Evolutionary conservation across 169 alveolate genomes (phyloP).

Genomic region (Cryptosporidium viatorum): DNA sequence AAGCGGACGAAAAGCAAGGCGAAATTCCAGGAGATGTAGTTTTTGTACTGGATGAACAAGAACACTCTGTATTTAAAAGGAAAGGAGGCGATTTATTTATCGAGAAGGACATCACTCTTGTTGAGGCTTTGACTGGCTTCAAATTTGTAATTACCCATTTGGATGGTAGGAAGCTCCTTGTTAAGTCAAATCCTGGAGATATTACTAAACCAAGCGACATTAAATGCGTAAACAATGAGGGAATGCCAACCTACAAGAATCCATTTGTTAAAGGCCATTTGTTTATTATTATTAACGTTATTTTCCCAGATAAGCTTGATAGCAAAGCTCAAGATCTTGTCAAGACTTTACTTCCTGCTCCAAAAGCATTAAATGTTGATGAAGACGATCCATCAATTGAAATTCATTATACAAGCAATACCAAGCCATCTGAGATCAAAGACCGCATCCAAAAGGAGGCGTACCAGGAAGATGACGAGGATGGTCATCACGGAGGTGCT

Average conservation of each 20-base stretch:
- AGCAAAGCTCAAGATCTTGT: constrained; percentile 56
- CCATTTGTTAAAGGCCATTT: constrained; percentile 94
- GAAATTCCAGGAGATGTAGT: constrained; percentile 95
- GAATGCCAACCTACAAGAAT: constrained; percentile 96
- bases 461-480: constrained; percentile 78
- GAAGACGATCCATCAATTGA: constrained; percentile 71
- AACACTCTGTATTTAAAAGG: constrained; percentile 92
- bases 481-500: constrained; percentile 77
- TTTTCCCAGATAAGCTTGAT: constrained; percentile 88
- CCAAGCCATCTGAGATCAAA: constrained; percentile 71
- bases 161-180: constrained; percentile 91
- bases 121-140: constrained; percentile 96
- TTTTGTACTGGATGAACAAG: constrained; percentile 88
- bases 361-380: constrained; percentile 30
- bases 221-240: constrained; percentile 92
- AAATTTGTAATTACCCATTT: constrained; percentile 91
- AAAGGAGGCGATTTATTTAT: constrained; percentile 94
- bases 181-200: constrained; percentile 88
- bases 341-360: constrained; percentile 55
- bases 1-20: constrained; percentile 96
- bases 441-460: constrained; percentile 76
- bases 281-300: constrained; percentile 92
- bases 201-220: constrained; percentile 91
- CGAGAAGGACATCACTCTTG: constrained; percentile 88
- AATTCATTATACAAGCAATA: constrained; percentile 59